A percentile compares a stretch with the other conserved stretches of the same genome.
phyloP scores from a whole-genome alignment of 2,329 filamentous ascomycete species.

The Calcarisporium arbuscula region DNA sequence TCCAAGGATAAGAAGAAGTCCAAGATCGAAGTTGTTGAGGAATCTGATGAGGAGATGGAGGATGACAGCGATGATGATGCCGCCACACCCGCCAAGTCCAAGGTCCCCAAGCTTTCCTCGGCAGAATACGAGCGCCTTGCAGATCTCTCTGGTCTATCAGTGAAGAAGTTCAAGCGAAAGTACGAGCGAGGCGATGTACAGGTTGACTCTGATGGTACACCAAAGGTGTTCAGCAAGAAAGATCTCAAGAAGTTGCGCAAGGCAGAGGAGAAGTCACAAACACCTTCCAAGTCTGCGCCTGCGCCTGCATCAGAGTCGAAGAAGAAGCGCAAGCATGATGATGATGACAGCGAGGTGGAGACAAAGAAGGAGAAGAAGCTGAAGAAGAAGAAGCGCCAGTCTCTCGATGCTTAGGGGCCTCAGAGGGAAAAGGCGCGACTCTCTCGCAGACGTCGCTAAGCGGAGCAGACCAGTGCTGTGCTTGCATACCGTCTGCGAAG shows the following conservation, averaged over 20 bases:
- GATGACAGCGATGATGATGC: slow-evolving; percentile 26
- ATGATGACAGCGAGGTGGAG: slow-evolving; percentile 47
- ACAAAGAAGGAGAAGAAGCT: slow-evolving; percentile 56
- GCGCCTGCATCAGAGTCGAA: slow-evolving; percentile 29
- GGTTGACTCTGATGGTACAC: slow-evolving; percentile 57
- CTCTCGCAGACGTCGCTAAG: not conserved
- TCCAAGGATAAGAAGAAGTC: slow-evolving; percentile 37
- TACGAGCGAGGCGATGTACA: slow-evolving; percentile 69
- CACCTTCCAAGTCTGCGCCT: slow-evolving; percentile 33
- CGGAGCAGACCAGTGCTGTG: not conserved
- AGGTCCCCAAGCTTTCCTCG: slow-evolving; percentile 42
- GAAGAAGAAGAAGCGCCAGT: slow-evolving; percentile 42
- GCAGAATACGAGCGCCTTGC: slow-evolving; percentile 55
- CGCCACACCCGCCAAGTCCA: slow-evolving; percentile 25
- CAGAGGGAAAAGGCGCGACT: slow-evolving; percentile 8
- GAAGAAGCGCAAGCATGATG: slow-evolving; percentile 70
- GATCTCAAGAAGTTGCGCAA: slow-evolving; percentile 68
- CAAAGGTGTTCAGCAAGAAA: slow-evolving; percentile 67
- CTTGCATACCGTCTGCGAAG: slow-evolving; percentile 11
- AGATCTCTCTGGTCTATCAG: slow-evolving; percentile 60
- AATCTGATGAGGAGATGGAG: slow-evolving; percentile 30
- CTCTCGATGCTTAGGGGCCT: slow-evolving; percentile 22
- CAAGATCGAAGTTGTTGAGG: slow-evolving; percentile 33
- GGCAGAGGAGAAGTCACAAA: slow-evolving; percentile 42
- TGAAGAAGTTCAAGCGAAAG: slow-evolving; percentile 74